phyloP scores from a whole-genome alignment of 768 basidiomycete species.

The Podaxis sp. region DNA sequence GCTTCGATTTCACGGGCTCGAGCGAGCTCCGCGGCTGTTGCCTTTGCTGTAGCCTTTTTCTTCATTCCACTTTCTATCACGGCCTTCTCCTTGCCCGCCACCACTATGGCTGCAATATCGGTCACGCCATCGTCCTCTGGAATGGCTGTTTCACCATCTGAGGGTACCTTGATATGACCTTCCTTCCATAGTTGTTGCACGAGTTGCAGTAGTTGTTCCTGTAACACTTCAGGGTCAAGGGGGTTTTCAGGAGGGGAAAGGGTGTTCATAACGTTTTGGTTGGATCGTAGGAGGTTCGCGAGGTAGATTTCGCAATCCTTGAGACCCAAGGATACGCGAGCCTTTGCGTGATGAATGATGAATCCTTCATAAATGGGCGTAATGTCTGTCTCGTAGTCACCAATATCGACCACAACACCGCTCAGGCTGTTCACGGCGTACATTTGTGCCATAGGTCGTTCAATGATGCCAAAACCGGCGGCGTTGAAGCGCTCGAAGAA shows the following conservation, averaged over 20 bases:
- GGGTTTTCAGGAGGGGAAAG: slow-evolving; percentile 55
- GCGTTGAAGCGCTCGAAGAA: slow-evolving; percentile 95
- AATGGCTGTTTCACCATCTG: slow-evolving; percentile 66
- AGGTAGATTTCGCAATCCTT: slow-evolving; percentile 75
- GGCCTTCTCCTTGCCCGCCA: slow-evolving; percentile 88
- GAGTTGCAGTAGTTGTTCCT: slow-evolving; percentile 59
- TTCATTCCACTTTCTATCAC: slow-evolving; percentile 85
- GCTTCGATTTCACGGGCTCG: slow-evolving; percentile 83
- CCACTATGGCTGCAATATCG: slow-evolving; percentile 87
- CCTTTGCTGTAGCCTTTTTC: slow-evolving; percentile 70
- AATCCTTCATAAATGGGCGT: slow-evolving; percentile 77
- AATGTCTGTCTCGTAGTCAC: slow-evolving; percentile 72
- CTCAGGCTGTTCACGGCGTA: slow-evolving; percentile 72
- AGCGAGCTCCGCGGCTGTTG: slow-evolving; percentile 76
- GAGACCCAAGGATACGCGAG: slow-evolving; percentile 64
- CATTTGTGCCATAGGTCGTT: slow-evolving; percentile 82
- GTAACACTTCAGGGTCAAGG: slow-evolving; percentile 44
- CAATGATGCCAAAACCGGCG: slow-evolving; percentile 76
- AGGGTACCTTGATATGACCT: slow-evolving; percentile 70
- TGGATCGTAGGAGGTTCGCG: slow-evolving; percentile 68
- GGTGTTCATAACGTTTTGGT: slow-evolving; percentile 60
- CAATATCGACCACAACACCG: slow-evolving; percentile 84
- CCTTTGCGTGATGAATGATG: slow-evolving; percentile 52
- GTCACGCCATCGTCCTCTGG: slow-evolving; percentile 84
- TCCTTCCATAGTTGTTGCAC: slow-evolving; percentile 62